Evolutionary conservation across 2,329 filamentous ascomycete species (phyloP), one percentile per base, ranked within the genome.

Genomic region (Cercospora zeae-maydis): DNA sequence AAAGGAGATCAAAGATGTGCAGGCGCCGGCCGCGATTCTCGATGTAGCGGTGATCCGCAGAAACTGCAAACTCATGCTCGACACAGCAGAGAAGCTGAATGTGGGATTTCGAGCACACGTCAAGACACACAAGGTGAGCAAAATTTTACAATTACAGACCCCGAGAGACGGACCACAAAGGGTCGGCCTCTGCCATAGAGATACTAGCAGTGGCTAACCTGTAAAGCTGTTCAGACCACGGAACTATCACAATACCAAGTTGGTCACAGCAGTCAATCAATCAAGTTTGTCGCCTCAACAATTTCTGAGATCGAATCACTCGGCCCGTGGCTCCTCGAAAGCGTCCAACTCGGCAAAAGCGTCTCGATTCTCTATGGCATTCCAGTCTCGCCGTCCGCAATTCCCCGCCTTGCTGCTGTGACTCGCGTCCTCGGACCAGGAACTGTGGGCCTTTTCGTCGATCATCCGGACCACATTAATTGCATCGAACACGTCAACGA

Each of bases 61-160:
- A 54, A 92, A 93, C 71, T 93, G 90, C 75, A 76, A 80, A 64
- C 80, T 84, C 36, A 93, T 95, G 89, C 83, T 92, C 6, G 79
- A 86, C 11, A 84, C 89, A 0, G 82, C 84, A 13, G 74, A 82
- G 42, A 77, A 78, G 55, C 76, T 93, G 13, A 79, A 82, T 0
- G 80, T 93, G 24, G 83, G 82, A 6, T 93, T 91, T 79, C 81
- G 91, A 63, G 87, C 88, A 1, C 91, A 95, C 74, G 86, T 93
- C 63, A 95, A 95, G 77, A 92, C 89, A 21, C 91, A 95, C 75
- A 95, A 95, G 80, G 88, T 88, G 76, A 21, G 51, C 19, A 19
- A 4, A 33, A 33, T 24, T 27, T n/a, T 6, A 2, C 16, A 11
- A 19, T 42, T 6, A 34, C 4, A 3, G 24, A 27, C 11, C 39